These are phyloP conservation scores for Tulasnella calospora DNA, from an alignment of 768 basidiomycete species.

Conservation along the genomic window DNA sequence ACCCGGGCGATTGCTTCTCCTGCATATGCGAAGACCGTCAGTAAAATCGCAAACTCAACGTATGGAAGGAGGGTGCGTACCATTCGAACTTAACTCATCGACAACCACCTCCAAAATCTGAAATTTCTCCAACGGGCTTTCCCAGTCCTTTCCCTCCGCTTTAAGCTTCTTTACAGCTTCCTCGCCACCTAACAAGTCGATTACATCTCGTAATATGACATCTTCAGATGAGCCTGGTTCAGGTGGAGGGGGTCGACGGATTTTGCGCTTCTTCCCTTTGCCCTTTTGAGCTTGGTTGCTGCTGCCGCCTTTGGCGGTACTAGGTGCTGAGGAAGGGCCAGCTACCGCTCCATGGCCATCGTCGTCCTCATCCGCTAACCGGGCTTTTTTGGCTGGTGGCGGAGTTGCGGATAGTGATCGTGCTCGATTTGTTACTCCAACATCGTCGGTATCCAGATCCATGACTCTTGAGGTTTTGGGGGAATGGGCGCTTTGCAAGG, in stretches of 20 bases:
- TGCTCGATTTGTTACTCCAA: not conserved
- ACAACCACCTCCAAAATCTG: slow-evolving; percentile 66
- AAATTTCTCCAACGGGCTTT: slow-evolving; percentile 55
- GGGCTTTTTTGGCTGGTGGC: not conserved
- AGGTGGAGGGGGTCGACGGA: slow-evolving; percentile 40
- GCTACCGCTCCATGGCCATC: not conserved
- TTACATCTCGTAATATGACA: slow-evolving; percentile 68
- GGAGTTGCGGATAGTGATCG: not conserved
- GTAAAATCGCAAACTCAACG: not conserved
- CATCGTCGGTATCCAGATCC: not conserved
- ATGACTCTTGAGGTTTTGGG: not conserved
- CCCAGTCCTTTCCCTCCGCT: slow-evolving; percentile 49
- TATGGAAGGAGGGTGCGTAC: slow-evolving; percentile 37
- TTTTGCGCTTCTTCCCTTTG: slow-evolving; percentile 33
- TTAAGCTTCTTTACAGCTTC: slow-evolving; percentile 47
- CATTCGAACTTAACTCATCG: slow-evolving; percentile 57
- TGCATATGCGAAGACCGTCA: slow-evolving; percentile 33
- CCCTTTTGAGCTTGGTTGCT: not conserved
- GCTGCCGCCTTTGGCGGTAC: not conserved
- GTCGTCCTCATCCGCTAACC: not conserved
- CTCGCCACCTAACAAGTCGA: slow-evolving; percentile 58
- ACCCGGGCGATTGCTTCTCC: slow-evolving; percentile 64
- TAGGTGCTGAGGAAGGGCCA: not conserved
- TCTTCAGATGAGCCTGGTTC: slow-evolving; percentile 70
- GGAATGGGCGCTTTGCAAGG: not conserved